phyloP scores from a whole-genome alignment of 768 basidiomycete genomes.

The Boletus rubroflammeus region DNA sequence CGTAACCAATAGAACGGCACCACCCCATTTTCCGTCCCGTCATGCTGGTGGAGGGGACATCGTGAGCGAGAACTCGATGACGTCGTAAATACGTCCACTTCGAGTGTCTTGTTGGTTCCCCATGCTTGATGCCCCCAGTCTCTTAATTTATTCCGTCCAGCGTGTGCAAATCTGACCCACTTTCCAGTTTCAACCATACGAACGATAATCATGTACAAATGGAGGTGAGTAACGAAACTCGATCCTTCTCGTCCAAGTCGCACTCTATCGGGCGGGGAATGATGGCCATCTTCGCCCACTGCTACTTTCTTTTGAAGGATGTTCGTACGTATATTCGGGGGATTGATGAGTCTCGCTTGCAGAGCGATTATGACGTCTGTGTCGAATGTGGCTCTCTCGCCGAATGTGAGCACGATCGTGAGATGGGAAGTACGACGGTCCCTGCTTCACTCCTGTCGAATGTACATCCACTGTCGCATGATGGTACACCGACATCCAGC shows the following conservation, averaged over 20 bases:
- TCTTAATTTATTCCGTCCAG: background rate
- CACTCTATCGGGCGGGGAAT: constrained; percentile 18
- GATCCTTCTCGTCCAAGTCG: constrained; percentile 14
- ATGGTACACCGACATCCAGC: constrained; percentile 5
- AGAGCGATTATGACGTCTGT: constrained; percentile 77
- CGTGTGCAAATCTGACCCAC: constrained; percentile 14
- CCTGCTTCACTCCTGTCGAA: background rate
- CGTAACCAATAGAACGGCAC: constrained; percentile 3
- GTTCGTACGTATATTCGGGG: background rate
- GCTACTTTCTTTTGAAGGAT: constrained; percentile 3
- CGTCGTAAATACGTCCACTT: background rate
- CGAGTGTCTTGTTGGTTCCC: background rate
- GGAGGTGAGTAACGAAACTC: constrained; percentile 46
- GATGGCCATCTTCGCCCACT: constrained; percentile 1
- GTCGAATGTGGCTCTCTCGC: constrained; percentile 61
- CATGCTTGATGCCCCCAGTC: background rate
- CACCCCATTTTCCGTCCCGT: background rate
- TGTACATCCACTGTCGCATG: constrained; percentile 12
- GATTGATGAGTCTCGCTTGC: constrained; percentile 16
- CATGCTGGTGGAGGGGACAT: background rate
- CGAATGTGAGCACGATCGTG: constrained; percentile 65
- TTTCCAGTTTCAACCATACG: constrained; percentile 66
- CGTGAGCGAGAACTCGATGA: background rate
- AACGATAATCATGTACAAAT: constrained; percentile 69
- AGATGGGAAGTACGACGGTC: constrained; percentile 10